Base-by-base conservation (phyloP, 257 asterid species). In the Rubia yunnanensis region DNA sequence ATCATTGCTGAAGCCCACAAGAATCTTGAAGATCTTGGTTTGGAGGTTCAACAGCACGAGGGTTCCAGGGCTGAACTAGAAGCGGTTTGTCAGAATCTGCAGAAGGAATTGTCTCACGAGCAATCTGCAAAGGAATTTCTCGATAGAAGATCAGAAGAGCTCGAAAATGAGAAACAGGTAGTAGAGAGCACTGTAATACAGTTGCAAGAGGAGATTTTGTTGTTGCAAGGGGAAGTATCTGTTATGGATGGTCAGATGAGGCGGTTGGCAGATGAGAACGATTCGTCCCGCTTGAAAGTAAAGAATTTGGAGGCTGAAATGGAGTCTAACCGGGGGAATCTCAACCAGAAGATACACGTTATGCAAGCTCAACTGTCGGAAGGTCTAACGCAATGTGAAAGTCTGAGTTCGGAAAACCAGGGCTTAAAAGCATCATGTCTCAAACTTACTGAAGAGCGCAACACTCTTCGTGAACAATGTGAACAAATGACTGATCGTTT, bases 341-440 rank as follows among this genome's bases (percentile, higher is more conserved):
- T 81, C 70, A 65, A 76, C 54, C 72, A 72, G 67, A 60, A 76
- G 38, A 60, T 77, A 1, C 76, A 84, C 64, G 83, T 76, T 52
- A 52, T 70, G 59, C 72, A 66, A 70, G 78, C 70, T 72, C 84
- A 73, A 48, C 69, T 73, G 63, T 67, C 72, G 49, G 73, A 63
- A 70, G 70, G 85, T 76, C 83, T 69, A 82, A 80, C 69, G 27
- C 81, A 84, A 70, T 81, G 83, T 60, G 81, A 24, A 60, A 35
- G 14, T 74, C 81, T 84, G 39, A 68, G 68, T 36, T 55, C 64
- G 7, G 95, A 89, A 69, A 87, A 82, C 36, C 64, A 68, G 64
- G 73, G 69, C 39, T 60, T 82, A 9, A 75, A 78, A 61, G 69
- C 58, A 48, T 79, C 82, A 56, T 59, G 64, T 32, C 62, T 66